Conservation (phyloP, 345 rosid species). For the Salix suchowensis region DNA sequence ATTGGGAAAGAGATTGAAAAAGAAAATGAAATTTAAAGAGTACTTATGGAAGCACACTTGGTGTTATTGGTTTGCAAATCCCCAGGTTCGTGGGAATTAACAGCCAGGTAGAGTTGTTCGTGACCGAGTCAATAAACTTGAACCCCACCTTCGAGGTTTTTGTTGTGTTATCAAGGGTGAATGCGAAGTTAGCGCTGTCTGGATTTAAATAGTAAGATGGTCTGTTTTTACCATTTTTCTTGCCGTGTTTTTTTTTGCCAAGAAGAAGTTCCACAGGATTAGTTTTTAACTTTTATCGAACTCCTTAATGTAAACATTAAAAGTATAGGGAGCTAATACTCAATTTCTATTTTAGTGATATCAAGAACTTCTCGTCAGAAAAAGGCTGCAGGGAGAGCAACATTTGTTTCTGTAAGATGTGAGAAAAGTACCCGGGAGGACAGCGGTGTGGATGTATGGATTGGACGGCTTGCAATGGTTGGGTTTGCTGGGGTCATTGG, state of each 20-base stretch:
- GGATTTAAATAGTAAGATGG: background rate
- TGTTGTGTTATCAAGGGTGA: background rate
- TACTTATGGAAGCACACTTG: background rate
- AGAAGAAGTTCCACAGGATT: background rate
- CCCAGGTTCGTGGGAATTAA: background rate
- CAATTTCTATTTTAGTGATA: slow-evolving; percentile 27
- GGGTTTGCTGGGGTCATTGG: slow-evolving; percentile 76
- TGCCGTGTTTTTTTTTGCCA: background rate
- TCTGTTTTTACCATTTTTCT: background rate
- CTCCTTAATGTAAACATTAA: background rate
- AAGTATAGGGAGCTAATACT: background rate
- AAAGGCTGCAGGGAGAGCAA: slow-evolving; percentile 35
- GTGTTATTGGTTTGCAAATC: background rate
- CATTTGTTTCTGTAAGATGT: slow-evolving; percentile 52
- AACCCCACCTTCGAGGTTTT: background rate
- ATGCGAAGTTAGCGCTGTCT: background rate
- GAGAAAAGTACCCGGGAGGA: slow-evolving; percentile 55
- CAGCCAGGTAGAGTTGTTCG: background rate
- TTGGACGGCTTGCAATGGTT: slow-evolving; percentile 84
- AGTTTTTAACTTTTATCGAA: background rate
- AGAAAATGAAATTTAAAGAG: background rate
- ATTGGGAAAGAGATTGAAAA: background rate
- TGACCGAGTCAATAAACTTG: background rate
- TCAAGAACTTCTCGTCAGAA: slow-evolving; percentile 30
- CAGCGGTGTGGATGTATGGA: slow-evolving; percentile 77